Conservation (phyloP, 2,329 filamentous ascomycete species). For the Fusarium zealandicum region DNA sequence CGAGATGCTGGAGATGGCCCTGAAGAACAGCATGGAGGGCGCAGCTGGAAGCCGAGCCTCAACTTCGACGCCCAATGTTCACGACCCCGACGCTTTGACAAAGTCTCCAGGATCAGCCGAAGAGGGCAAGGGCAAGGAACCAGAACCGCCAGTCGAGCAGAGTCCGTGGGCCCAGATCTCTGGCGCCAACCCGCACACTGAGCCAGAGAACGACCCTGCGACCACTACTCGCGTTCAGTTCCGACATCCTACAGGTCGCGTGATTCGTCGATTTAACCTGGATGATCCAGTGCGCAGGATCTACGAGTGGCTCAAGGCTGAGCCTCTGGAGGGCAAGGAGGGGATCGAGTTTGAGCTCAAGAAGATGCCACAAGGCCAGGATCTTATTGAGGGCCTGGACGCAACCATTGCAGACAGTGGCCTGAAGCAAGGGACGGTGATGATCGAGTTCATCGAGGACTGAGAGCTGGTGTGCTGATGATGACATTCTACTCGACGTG, state of each 20-base stretch:
- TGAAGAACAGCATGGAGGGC: slow-evolving; percentile 83
- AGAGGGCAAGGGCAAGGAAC: slow-evolving; percentile 65
- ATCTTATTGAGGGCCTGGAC: slow-evolving; percentile 79
- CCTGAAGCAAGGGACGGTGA: slow-evolving; percentile 90
- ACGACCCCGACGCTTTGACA: slow-evolving; percentile 89
- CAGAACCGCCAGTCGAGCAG: slow-evolving; percentile 46
- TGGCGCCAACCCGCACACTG: slow-evolving; percentile 74
- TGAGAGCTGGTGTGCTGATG: slow-evolving; percentile 26
- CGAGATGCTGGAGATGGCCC: slow-evolving; percentile 93
- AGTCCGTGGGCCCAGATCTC: slow-evolving; percentile 74
- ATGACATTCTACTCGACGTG: slow-evolving; percentile 1
- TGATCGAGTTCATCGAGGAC: slow-evolving; percentile 86
- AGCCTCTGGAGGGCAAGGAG: slow-evolving; percentile 80
- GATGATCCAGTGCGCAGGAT: slow-evolving; percentile 80
- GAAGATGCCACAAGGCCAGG: slow-evolving; percentile 77
- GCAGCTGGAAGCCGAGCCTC: slow-evolving; percentile 45
- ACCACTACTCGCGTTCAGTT: slow-evolving; percentile 91
- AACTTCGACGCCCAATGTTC: slow-evolving; percentile 59
- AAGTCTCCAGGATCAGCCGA: slow-evolving; percentile 61
- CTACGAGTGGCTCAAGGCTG: slow-evolving; percentile 96
- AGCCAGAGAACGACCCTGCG: slow-evolving; percentile 75
- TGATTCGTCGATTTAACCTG: slow-evolving; percentile 85
- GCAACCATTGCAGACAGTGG: slow-evolving; percentile 80
- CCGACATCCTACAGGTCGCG: slow-evolving; percentile 80
- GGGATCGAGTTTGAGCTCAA: slow-evolving; percentile 87